Evolutionary conservation across 2,329 filamentous ascomycete species (phyloP), one percentile per base, ranked within the genome.

Genomic region (Monosporascus sp.): DNA sequence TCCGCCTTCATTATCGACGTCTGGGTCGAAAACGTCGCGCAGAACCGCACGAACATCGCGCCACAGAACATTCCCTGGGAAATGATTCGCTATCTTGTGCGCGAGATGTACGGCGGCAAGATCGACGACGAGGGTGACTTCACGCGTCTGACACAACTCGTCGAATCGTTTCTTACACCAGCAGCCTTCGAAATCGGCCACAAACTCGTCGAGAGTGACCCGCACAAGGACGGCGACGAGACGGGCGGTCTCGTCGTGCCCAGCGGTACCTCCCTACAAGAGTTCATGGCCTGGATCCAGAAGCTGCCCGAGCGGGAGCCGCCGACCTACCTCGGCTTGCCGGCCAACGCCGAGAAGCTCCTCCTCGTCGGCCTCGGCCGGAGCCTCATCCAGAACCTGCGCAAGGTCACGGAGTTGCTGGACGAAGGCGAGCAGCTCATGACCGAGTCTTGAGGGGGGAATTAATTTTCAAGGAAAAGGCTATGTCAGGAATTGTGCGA

Each of bases 21-120:
- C 35, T 99, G 94, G 94, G 80, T 97, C 58, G 90, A 97, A 62
- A 79, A 78, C 5, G 85, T 90, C 35, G 89, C 93, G 3, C 85
- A 88, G 62, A 90, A 88, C 60, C 87, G 94, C 54, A 93, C 90
- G 55, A 99, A 99, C 70, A 86, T 99, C 62, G 90, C 92, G 2
- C 94, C 94, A 5, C 83, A 88, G 65, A 96, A 95, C 67, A 89
- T 99, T 20, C 95, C 94, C 1, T 99, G 94, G 94, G 88, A 95
- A 53, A 92, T 99, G 83, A 87, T 99, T 58, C 87, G 90, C 56
- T 91, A 88, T 51, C 82, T 99, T 17, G 82, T 99, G 54, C 89
- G 88, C 1, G 93, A 97, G 73, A 97, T 92, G 58, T 99, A 99
- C 67, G 94, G 94, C 59, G 94, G 94, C 70, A 99, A 99, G 77